These are phyloP conservation scores for Gossypium raimondii DNA, from an alignment of 345 rosid species.

Conservation along the genomic window DNA sequence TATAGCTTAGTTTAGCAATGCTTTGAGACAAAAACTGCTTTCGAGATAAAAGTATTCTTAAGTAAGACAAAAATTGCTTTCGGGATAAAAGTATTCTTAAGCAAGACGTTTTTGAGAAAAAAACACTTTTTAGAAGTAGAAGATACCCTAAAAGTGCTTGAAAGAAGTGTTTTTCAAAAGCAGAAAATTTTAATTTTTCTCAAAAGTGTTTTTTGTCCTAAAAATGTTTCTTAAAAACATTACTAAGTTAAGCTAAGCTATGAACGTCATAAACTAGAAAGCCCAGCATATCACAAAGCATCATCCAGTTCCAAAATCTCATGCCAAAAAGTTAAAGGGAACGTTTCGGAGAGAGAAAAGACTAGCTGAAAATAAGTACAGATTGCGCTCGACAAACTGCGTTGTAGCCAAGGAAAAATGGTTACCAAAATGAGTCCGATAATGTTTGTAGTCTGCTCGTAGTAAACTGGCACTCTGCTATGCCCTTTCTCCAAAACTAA, in stretches of 20 bases:
- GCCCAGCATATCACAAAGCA: not conserved
- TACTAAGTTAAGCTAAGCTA: not conserved
- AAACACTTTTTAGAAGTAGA: too few relatives aligned
- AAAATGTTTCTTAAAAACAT: too few relatives aligned
- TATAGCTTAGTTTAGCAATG: too few relatives aligned
- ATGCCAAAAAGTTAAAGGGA: not conserved
- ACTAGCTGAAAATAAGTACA: not conserved
- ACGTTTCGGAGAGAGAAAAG: not conserved
- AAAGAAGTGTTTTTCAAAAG: too few relatives aligned
- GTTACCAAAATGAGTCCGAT: constrained; percentile 84
- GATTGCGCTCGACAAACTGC: not conserved
- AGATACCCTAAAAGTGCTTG: too few relatives aligned
- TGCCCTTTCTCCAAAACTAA: constrained; percentile 91
- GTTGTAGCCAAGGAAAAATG: not conserved
- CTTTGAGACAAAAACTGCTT: too few relatives aligned
- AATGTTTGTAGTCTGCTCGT: constrained; percentile 82
- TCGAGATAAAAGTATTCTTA: too few relatives aligned
- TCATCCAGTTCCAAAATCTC: not conserved
- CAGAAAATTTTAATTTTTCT: too few relatives aligned
- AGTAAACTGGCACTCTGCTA: constrained; percentile 96
- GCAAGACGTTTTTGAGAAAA: too few relatives aligned
- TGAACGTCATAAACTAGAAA: not conserved
- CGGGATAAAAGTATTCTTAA: too few relatives aligned
- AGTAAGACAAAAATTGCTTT: too few relatives aligned
- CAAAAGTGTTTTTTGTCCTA: too few relatives aligned